A percentile compares a stretch with the other conserved stretches of the same genome.
phyloP scores from a whole-genome alignment of 345 rosid genomes.

The Gossypium anomalum region DNA sequence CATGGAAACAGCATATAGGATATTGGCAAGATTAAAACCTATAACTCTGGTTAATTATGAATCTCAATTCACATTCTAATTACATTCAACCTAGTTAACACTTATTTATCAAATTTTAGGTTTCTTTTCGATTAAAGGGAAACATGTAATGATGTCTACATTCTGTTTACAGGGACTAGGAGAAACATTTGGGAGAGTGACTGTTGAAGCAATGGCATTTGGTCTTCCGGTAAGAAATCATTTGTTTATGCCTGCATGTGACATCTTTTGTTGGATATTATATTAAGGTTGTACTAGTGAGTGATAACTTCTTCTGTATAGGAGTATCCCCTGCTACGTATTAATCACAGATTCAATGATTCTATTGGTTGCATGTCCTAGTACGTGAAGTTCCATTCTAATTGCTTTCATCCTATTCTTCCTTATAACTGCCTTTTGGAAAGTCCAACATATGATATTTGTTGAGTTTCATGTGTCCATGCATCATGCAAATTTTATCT shows the following conservation, averaged over 20 bases:
- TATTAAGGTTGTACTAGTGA: background rate
- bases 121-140: background rate
- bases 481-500: background rate
- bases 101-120: background rate
- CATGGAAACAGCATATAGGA: background rate
- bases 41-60: constrained; percentile 1
- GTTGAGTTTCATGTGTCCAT: background rate
- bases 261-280: background rate
- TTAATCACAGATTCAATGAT: background rate
- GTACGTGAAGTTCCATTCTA: background rate
- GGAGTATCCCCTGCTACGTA: background rate
- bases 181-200: constrained; percentile 98
- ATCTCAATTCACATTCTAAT: background rate
- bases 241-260: constrained; percentile 2
- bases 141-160: constrained; percentile 8
- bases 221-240: constrained; percentile 63
- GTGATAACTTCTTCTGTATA: background rate
- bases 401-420: background rate
- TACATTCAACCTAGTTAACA: background rate
- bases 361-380: background rate
- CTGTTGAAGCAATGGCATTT: constrained; percentile 97
- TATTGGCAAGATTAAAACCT: background rate
- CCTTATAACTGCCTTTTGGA: background rate
- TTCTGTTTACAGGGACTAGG: constrained; percentile 60
- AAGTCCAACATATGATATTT: background rate